phyloP scores from a whole-genome alignment of 2,329 filamentous ascomycete species.

The Periglandula ipomoeae region DNA sequence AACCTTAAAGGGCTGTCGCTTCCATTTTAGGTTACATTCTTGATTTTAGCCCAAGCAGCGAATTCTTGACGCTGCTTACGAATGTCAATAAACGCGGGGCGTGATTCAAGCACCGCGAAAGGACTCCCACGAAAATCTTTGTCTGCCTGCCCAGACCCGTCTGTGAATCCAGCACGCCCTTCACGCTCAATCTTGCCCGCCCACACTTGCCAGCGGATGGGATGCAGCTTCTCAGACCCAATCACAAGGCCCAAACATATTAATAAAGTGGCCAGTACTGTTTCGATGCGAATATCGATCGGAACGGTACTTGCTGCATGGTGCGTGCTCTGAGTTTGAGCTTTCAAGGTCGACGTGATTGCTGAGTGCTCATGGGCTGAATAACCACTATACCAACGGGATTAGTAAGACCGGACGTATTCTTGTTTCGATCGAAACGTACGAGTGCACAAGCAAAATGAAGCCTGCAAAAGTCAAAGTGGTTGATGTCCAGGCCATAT shows the following conservation, averaged over 20 bases:
- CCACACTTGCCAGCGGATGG: conserved; percentile 77
- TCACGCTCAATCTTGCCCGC: conserved; percentile 76
- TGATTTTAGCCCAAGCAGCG: conserved; percentile 56
- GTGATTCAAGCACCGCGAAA: conserved; percentile 67
- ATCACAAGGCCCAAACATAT: conserved; percentile 77
- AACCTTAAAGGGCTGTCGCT: not conserved
- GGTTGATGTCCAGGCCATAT: conserved; percentile 5
- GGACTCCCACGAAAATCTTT: conserved; percentile 68
- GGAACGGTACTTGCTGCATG: conserved; percentile 50
- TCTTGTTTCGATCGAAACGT: conserved; percentile 27
- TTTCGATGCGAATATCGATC: conserved; percentile 80
- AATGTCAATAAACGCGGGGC: conserved; percentile 82
- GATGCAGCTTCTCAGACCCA: conserved; percentile 67
- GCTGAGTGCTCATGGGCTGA: conserved; percentile 88
- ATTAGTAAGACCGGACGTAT: conserved; percentile 10
- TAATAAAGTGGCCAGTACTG: conserved; percentile 68
- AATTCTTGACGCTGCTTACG: conserved; percentile 73
- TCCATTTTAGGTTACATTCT: conserved; percentile 11
- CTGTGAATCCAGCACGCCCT: conserved; percentile 49
- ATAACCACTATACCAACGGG: conserved; percentile 61
- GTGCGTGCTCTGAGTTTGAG: conserved; percentile 32
- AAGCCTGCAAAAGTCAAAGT: conserved; percentile 42
- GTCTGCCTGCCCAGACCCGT: conserved; percentile 55
- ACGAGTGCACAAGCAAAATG: conserved; percentile 80
- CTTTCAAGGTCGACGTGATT: conserved; percentile 50